Conservation (phyloP, 108 stramenopile genomes). For the Nitzschia palea region DNA sequence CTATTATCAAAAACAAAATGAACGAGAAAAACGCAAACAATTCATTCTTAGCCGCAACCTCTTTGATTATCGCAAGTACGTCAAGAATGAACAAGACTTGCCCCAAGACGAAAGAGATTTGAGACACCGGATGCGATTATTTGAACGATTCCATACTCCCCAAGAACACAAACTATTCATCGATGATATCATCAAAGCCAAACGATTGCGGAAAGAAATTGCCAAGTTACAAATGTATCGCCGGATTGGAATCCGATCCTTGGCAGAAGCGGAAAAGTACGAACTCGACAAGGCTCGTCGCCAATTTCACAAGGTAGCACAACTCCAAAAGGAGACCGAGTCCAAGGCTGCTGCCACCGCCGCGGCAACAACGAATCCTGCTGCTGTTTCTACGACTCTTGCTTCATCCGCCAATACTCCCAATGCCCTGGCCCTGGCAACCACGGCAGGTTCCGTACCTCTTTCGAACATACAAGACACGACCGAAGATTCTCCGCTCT, state of each 20-base stretch:
- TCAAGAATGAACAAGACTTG: constrained; percentile 54
- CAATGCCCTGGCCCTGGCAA: neutral
- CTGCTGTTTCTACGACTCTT: neutral
- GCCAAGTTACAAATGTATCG: constrained; percentile 93
- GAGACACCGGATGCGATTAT: constrained; percentile 84
- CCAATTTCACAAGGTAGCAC: constrained; percentile 68
- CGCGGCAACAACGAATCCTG: neutral
- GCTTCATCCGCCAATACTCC: neutral
- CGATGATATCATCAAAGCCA: constrained; percentile 76
- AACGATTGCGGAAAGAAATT: constrained; percentile 89
- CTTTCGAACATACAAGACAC: neutral
- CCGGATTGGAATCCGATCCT: constrained; percentile 74
- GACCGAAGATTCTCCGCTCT: constrained; percentile 22
- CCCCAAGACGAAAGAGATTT: constrained; percentile 90
- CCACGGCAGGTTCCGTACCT: neutral
- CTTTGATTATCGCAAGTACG: constrained; percentile 80
- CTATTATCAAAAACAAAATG: constrained; percentile 89
- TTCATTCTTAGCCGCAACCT: constrained; percentile 80
- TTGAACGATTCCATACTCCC: constrained; percentile 88
- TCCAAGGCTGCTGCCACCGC: constrained; percentile 18
- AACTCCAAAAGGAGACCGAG: constrained; percentile 59
- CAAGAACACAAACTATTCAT: constrained; percentile 89
- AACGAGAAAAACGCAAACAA: constrained; percentile 81
- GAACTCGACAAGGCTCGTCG: constrained; percentile 81
- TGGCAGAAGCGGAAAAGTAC: constrained; percentile 85